Base-by-base conservation (phyloP, 2,329 filamentous ascomycete species). In the Onygenales sp. region DNA sequence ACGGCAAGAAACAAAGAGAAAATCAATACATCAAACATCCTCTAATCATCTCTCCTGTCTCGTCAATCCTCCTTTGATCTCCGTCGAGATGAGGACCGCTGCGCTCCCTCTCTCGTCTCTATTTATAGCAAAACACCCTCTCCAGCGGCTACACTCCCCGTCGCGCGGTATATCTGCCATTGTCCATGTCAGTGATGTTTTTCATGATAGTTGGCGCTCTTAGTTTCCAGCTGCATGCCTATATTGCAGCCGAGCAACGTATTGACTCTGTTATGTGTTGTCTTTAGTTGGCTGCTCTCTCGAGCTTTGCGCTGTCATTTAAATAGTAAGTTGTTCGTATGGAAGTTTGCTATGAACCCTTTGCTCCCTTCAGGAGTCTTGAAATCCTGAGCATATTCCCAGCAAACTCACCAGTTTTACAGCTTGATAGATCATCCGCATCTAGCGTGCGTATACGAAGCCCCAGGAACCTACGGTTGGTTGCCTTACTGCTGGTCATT, bases 381-480 rank as follows among this genome's bases (percentile, higher is more conserved):
- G 5, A 27, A 27, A 27, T 3, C 21, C 21, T 3, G 3, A 27
- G 21, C 21, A 27, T 42, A 42, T 40, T 5, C 27, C 36, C 10
- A 6, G 11, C 14, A 47, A n/a, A 48, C 43, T 51, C n/a, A 43
- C 36, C 14, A 11, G 33, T 47, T 39, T 39, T 17, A 10, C 42
- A 73, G 71, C 54, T 69, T 75, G 57, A 60, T 69, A 47, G 67
- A 71, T 7, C 67, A 74, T 56, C 72, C 72, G 6, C 74, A 70
- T 55, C 58, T 57, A 50, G 70, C 69, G 71, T 73, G 61, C 62
- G 68, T 58, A n/a, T 17, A 34, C 37, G 27, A 27, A 37, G 14
- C 8, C 17, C 13, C 3, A 32, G 17, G 21, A 51, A 9, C 14
- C 9, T 8, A 50, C 14, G 39, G 55, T 57, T 52, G 39, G 55